Conservation (phyloP, 495 filamentous ascomycete species). For the Aspergillus sclerotiicarbonarius region DNA sequence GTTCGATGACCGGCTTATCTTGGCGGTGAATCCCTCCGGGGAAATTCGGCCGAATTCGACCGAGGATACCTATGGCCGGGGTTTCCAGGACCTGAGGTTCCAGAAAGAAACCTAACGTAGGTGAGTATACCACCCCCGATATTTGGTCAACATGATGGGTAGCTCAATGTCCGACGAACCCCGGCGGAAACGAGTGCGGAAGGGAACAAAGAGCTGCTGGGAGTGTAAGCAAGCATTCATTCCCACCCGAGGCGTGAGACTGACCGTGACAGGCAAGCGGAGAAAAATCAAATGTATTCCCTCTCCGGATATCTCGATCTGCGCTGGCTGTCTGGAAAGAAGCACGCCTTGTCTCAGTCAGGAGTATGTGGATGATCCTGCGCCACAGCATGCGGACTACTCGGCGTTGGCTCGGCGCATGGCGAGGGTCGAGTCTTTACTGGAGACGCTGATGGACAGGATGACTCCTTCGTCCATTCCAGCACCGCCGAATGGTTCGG, state of each 20-base stretch:
- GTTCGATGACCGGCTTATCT: no score
- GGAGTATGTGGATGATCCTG: slow-evolving; percentile 17
- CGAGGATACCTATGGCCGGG: no score
- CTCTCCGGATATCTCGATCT: slow-evolving; percentile 6
- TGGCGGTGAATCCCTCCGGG: no score
- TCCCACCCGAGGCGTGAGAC: background rate
- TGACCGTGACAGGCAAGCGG: slow-evolving; percentile 4
- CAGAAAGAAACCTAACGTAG: no score
- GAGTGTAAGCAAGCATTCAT: slow-evolving; percentile 11
- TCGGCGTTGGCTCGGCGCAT: background rate
- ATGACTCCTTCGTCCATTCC: background rate
- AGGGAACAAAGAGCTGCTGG: slow-evolving; percentile 23
- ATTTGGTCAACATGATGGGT: no score
- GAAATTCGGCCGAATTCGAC: no score
- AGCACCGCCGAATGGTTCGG: background rate
- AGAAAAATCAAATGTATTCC: slow-evolving; percentile 22
- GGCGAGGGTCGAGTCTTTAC: background rate
- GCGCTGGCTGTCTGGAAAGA: slow-evolving; percentile 15
- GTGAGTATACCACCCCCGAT: no score
- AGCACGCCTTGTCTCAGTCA: slow-evolving; percentile 15
- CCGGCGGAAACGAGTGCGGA: background rate
- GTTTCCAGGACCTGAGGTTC: no score
- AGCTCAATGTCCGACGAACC: no score
- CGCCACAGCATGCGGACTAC: background rate
- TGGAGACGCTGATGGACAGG: background rate